These are phyloP conservation scores for Phytophthora nicotianae DNA, from an alignment of 352 stramenopile genomes.

Conservation along the genomic window DNA sequence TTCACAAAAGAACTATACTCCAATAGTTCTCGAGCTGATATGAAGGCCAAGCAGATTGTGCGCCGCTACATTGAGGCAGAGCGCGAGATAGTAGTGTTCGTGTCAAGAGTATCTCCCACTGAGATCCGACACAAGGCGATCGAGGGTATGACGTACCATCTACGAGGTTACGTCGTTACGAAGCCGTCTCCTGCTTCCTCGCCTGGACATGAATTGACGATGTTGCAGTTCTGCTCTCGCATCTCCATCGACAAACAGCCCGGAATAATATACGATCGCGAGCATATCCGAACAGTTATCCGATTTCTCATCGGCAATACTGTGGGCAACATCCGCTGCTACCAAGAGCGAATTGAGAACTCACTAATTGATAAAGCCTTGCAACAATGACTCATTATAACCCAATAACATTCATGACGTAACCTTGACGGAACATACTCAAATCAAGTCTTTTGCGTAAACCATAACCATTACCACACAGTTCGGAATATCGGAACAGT, in stretches of 20 bases:
- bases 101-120: slow-evolving; percentile 11
- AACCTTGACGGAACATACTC: no score
- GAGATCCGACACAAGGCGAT: slow-evolving; percentile 29
- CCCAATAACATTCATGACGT: not conserved
- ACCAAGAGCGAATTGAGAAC: slow-evolving; percentile 55
- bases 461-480: no score
- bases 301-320: slow-evolving; percentile 49
- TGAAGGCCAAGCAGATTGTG: slow-evolving; percentile 28
- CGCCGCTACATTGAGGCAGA: slow-evolving; percentile 25
- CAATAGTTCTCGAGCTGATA: slow-evolving; percentile 19
- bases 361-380: slow-evolving; percentile 26
- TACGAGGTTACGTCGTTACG: slow-evolving; percentile 41
- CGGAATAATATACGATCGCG: slow-evolving; percentile 21
- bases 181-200: slow-evolving; percentile 34
- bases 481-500: not conserved
- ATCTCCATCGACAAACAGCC: slow-evolving; percentile 51
- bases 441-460: no score
- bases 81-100: slow-evolving; percentile 17
- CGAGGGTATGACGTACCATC: slow-evolving; percentile 23
- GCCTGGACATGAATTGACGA: slow-evolving; percentile 30
- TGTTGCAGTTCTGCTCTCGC: slow-evolving; percentile 55
- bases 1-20: slow-evolving; percentile 25
- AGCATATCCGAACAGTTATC: slow-evolving; percentile 37
- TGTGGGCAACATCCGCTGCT: slow-evolving; percentile 39
- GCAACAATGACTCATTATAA: not conserved